Percentiles rank a stretch among this genome's conserved stretches.
These are phyloP conservation scores for Poa annua DNA, from an alignment of 176 grass and related monocot genomes.

Conservation along the genomic window DNA sequence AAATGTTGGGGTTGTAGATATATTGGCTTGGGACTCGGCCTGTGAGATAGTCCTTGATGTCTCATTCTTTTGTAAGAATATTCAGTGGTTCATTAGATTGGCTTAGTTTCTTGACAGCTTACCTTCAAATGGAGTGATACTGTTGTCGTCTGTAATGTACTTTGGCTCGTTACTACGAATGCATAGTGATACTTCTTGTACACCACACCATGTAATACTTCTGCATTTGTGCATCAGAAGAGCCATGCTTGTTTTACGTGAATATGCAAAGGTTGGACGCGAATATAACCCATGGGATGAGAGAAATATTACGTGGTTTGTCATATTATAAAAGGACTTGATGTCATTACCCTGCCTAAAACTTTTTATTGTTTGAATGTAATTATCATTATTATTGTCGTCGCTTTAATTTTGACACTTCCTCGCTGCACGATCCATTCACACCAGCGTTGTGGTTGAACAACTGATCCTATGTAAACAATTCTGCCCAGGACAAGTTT, in stretches of 20 bases:
- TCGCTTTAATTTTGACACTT: no score
- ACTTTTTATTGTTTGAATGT: no score
- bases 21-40: slow-evolving; percentile 43
- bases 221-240: not conserved
- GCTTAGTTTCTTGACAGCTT: slow-evolving; percentile 34
- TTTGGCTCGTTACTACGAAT: slow-evolving; percentile 36
- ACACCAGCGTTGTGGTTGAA: no score
- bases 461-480: no score
- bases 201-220: not conserved
- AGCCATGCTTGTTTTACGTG: not conserved
- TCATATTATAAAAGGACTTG: not conserved
- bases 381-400: no score
- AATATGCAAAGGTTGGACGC: not conserved
- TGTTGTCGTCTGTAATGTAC: slow-evolving; percentile 33
- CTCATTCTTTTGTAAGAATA: slow-evolving; percentile 64
- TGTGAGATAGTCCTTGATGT: slow-evolving; percentile 29
- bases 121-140: slow-evolving; percentile 49
- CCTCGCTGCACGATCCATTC: no score
- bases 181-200: slow-evolving; percentile 39
- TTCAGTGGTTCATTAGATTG: slow-evolving; percentile 42
- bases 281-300: not conserved
- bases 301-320: not conserved
- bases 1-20: slow-evolving; percentile 62
- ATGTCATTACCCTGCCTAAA: no score
- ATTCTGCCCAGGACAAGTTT: no score